Evolutionary conservation across 2,329 filamentous ascomycete genomes (phyloP).

Genomic region (Magnaporthiopsis rhizophila): DNA sequence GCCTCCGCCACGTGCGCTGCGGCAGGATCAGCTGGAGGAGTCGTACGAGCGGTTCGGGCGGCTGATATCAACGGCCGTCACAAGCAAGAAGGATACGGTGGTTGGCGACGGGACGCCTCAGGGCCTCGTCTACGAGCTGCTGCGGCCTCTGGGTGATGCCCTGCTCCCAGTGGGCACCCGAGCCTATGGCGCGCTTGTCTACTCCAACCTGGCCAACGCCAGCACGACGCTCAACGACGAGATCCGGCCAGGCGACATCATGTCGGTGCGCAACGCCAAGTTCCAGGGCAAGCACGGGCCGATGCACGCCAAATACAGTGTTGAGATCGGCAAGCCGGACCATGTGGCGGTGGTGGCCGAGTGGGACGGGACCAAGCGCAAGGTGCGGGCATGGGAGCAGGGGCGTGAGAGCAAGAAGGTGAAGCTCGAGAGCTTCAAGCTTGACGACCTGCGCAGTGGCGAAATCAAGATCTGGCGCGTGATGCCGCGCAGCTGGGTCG

Average conservation of each 20-base stretch:
- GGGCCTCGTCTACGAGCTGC: constrained; percentile 68
- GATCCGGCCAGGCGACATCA: constrained; percentile 84
- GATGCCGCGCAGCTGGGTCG: constrained; percentile 86
- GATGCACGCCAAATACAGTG: constrained; percentile 89
- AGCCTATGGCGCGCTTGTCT: constrained; percentile 85
- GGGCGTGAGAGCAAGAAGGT: constrained; percentile 89
- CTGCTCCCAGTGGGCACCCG: constrained; percentile 80
- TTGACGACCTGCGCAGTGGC: constrained; percentile 84
- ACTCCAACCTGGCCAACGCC: constrained; percentile 91
- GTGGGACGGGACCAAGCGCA: constrained; percentile 98
- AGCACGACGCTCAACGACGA: constrained; percentile 85
- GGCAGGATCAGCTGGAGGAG: constrained; percentile 88
- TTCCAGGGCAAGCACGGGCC: constrained; percentile 94
- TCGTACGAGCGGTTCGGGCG: constrained; percentile 75
- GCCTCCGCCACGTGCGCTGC: constrained; percentile 67
- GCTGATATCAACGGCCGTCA: constrained; percentile 64
- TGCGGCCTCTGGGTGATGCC: constrained; percentile 64
- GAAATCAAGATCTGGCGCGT: constrained; percentile 97
- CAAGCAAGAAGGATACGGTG: constrained; percentile 66
- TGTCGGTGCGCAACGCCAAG: constrained; percentile 84
- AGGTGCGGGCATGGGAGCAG: constrained; percentile 92
- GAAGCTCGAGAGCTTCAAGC: constrained; percentile 86
- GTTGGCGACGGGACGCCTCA: constrained; percentile 80
- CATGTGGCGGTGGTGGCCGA: constrained; percentile 90
- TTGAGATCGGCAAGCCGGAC: constrained; percentile 79